phyloP scores from a whole-genome alignment of 768 basidiomycete species.

The Boletus barrowsii region DNA sequence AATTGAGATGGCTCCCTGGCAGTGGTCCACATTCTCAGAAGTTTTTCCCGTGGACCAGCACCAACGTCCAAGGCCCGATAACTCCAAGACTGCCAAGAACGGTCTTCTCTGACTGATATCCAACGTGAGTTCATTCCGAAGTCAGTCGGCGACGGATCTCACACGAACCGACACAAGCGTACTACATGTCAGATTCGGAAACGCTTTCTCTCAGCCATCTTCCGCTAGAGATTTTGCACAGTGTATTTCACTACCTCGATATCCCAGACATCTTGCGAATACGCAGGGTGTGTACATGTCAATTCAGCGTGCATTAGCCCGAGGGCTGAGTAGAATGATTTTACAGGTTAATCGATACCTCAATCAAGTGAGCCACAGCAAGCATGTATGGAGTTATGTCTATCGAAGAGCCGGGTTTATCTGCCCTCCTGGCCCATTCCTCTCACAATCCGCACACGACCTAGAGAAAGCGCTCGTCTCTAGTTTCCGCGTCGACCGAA shows the following conservation, averaged over 20 bases:
- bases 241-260: conserved; percentile 12
- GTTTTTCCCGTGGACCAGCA: too few relatives aligned
- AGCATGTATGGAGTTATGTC: conserved; percentile 15
- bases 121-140: too few relatives aligned
- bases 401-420: conserved; percentile 14
- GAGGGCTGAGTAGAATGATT: not conserved
- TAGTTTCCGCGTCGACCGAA: conserved; percentile 7
- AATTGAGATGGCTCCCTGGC: too few relatives aligned
- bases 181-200: not conserved
- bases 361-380: conserved; percentile 1
- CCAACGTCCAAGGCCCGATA: too few relatives aligned
- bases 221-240: conserved; percentile 11
- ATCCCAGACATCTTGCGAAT: conserved; percentile 16
- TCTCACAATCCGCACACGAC: conserved; percentile 9
- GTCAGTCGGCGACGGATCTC: too few relatives aligned
- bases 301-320: not conserved
- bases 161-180: too few relatives aligned
- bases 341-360: conserved; percentile 13
- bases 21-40: too few relatives aligned
- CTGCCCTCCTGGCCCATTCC: conserved; percentile 18
- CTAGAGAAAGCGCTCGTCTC: conserved; percentile 14
- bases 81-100: too few relatives aligned
- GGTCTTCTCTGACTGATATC: too few relatives aligned
- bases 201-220: conserved; percentile 4
- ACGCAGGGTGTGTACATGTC: conserved; percentile 13